Percentiles rank a stretch among this genome's conserved stretches.
Conservation (phyloP, 352 stramenopile species). For the Pythium insidiosum region DNA sequence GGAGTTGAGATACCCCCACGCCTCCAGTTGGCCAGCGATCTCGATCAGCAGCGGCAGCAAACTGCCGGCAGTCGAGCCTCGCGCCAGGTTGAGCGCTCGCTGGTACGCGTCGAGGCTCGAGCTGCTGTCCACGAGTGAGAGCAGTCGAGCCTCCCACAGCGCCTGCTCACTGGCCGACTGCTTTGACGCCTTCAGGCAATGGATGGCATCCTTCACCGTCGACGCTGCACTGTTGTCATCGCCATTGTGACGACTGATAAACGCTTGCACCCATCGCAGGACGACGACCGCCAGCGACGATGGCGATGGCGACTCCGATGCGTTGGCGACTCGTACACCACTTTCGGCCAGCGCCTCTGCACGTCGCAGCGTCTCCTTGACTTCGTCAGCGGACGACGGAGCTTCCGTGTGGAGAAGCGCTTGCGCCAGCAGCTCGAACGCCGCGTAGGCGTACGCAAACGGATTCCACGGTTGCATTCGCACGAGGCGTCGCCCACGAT, state of each 20-base stretch:
- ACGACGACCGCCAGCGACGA: constrained; percentile 19
- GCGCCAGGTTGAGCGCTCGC: constrained; percentile 6
- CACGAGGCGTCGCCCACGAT: constrained; percentile 23
- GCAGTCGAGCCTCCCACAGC: constrained; percentile 43
- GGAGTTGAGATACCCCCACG: constrained; percentile 25
- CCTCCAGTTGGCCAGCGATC: constrained; percentile 48
- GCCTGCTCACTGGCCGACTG: no score
- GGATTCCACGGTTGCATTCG: constrained; percentile 52
- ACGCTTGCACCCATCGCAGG: constrained; percentile 33
- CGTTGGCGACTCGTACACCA: constrained; percentile 13
- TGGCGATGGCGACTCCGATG: neutral
- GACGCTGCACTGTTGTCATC: constrained; percentile 5
- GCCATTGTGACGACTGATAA: constrained; percentile 10
- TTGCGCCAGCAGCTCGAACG: constrained; percentile 36
- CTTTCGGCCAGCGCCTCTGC: constrained; percentile 31
- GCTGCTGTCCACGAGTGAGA: constrained; percentile 14
- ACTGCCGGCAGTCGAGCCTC: constrained; percentile 5
- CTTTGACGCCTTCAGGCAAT: no score
- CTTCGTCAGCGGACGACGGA: neutral
- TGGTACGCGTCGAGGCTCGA: constrained; percentile 29
- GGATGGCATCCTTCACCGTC: neutral
- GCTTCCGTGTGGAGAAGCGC: constrained; percentile 3
- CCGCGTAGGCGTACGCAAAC: constrained; percentile 41
- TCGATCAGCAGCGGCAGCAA: constrained; percentile 46
- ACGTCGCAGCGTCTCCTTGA: constrained; percentile 19